A percentile compares a stretch with the other conserved stretches of the same genome.
These are phyloP conservation scores for Populus davidiana DNA, from an alignment of 345 rosid genomes.

Conservation along the genomic window DNA sequence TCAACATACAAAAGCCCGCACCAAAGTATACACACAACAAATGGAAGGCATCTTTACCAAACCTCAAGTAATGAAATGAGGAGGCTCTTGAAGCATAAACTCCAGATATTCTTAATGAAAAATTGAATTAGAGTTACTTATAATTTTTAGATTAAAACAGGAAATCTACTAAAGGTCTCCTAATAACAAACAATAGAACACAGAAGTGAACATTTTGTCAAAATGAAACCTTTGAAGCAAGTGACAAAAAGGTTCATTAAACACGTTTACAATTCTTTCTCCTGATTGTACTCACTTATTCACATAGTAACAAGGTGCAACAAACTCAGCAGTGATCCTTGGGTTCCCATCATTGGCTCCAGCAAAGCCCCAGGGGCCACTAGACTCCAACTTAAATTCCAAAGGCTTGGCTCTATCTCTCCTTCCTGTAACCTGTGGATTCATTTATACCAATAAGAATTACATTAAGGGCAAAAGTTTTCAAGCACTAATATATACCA, in stretches of 20 bases:
- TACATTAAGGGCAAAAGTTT: not conserved
- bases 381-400: conserved; percentile 75
- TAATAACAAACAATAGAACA: not conserved
- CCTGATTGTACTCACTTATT: conserved; percentile 56
- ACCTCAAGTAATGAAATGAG: not conserved
- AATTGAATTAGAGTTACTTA: not conserved
- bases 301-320: conserved; percentile 85
- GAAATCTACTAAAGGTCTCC: not conserved
- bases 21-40: not conserved
- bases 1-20: not conserved
- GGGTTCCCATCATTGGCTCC: conserved; percentile 90
- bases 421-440: conserved; percentile 86
- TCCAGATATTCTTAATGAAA: not conserved
- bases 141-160: too few relatives aligned
- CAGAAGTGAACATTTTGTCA: not conserved
- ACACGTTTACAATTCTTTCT: conserved; percentile 1
- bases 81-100: not conserved
- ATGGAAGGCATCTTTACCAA: not conserved
- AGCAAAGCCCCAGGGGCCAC: conserved; percentile 88
- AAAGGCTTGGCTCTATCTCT: conserved; percentile 96
- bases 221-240: not conserved
- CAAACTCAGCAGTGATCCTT: conserved; percentile 68
- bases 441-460: conserved; percentile 8
- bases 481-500: not conserved
- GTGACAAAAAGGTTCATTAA: not conserved